A percentile compares a stretch with the other conserved stretches of the same genome.
Conservation (phyloP, 2,329 filamentous ascomycete species). For the Aspergillus melleus region DNA sequence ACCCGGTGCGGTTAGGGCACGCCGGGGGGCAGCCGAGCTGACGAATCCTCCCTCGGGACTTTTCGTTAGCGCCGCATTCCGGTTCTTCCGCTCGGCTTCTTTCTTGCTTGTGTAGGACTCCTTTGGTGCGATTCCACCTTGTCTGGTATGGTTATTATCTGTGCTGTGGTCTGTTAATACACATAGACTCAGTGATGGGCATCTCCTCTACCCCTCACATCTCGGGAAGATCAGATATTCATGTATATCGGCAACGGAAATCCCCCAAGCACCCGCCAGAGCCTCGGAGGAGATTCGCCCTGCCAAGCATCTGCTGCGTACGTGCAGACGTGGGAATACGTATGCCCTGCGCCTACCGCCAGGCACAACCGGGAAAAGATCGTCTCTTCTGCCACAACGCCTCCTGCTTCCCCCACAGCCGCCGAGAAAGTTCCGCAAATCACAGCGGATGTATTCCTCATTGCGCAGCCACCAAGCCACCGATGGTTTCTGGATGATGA, state of each 20-base stretch:
- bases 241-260: not conserved
- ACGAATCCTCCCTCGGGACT: not conserved
- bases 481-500: conserved; percentile 8
- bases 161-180: no score
- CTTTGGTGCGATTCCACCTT: no score
- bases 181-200: no score
- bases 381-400: not conserved
- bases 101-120: no score
- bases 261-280: not conserved
- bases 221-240: no score
- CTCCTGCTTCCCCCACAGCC: no score
- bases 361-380: not conserved
- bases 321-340: not conserved
- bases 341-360: not conserved
- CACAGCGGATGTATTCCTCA: not conserved
- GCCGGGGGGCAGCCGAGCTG: not conserved
- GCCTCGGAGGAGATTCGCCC: not conserved
- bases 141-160: no score
- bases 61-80: no score
- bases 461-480: conserved; percentile 6
- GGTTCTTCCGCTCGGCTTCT: not conserved
- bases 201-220: no score
- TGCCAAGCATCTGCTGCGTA: not conserved
- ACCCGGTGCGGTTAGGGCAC: not conserved
- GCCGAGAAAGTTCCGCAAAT: not conserved